Evolutionary conservation across 768 basidiomycete species (phyloP).

Genomic region (Leucogyrophana mollusca): DNA sequence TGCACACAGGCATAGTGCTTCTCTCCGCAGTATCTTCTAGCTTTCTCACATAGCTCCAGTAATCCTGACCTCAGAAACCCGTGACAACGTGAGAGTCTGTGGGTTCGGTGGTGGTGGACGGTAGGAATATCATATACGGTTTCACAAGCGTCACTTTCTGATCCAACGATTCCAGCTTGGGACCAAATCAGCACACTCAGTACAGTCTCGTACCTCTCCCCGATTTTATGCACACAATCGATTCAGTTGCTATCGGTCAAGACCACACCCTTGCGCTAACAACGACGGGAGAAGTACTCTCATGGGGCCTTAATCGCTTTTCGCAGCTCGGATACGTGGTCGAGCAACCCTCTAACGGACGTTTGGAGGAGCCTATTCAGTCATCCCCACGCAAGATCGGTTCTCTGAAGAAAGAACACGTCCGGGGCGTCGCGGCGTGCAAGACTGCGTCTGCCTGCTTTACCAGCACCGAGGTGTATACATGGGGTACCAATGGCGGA

Average conservation of each 20-base stretch:
- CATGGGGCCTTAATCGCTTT: slow-evolving; percentile 91
- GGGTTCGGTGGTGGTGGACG: slow-evolving; percentile 90
- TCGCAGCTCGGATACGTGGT: slow-evolving; percentile 85
- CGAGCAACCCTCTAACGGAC: slow-evolving; percentile 47
- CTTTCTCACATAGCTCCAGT: slow-evolving; percentile 22
- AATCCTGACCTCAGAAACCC: slow-evolving; percentile 70
- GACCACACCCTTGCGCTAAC: slow-evolving; percentile 93
- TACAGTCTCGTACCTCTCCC: slow-evolving; percentile 63
- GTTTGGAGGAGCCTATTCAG: slow-evolving; percentile 75
- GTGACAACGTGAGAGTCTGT: slow-evolving; percentile 78
- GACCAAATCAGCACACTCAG: slow-evolving; percentile 75
- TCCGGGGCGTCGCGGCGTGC: slow-evolving; percentile 83
- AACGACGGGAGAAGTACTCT: slow-evolving; percentile 75
- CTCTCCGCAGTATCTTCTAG: not conserved
- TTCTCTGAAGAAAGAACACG: slow-evolving; percentile 72
- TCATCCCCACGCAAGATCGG: slow-evolving; percentile 73
- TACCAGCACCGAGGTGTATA: slow-evolving; percentile 70
- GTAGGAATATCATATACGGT: slow-evolving; percentile 46
- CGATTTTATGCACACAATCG: slow-evolving; percentile 51
- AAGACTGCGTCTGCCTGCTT: slow-evolving; percentile 88
- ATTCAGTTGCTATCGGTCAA: slow-evolving; percentile 80
- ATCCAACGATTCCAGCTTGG: too few relatives aligned
- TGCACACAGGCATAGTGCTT: slow-evolving; percentile 71
- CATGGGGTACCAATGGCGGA: slow-evolving; percentile 93
- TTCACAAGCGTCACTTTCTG: too few relatives aligned